Base-by-base conservation (phyloP, 1,139 yeast genomes). In the Arxiozyma bovina region DNA sequence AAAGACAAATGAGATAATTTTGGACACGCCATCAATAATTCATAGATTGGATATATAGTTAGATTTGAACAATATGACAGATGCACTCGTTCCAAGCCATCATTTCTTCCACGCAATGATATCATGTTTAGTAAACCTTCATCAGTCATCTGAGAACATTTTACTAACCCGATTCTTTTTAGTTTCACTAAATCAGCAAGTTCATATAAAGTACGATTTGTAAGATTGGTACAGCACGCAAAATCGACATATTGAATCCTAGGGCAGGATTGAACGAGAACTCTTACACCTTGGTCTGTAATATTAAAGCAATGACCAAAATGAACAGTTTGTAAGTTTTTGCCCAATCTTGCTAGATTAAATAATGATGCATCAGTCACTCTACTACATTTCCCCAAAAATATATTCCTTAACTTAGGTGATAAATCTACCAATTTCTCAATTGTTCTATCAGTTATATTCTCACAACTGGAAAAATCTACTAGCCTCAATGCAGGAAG, bases 271-370 rank as follows among this genome's bases (percentile, higher is more conserved):
- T 87, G 78, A 21, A 89, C 89, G 58, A 93, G 75, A 15, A 81
- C 77, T 22, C 82, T 80, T 25, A 93, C 94, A 20, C 97, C 96
- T 58, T 79, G 80, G 71, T 93, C 98, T 1, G 98, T 93, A 55
- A 93, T 87, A 64, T 85, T 81, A 52, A 84, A 81, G 73, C 99
- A 93, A 73, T 93, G 99, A 27, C 98, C 98, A 60, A 93, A 78
- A 72, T 93, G 99, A 54, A 93, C 78, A 64, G 90, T 89, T 68
- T 91, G 97, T 61, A 93, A 75, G 63, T 85, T 85, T 65, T 88
- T 82, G 8, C 96, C 96, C 56, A 91, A 74, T 50, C 77, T 78
- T 15, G 94, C 77, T 60, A 90, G 76, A 22, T 90, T 84, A 56
- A 83, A 76, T 48, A 93, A 74, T 1, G 95, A 83, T 0, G 85